Evolutionary conservation across 2,329 filamentous ascomycete genomes (phyloP).

Genomic region (Epichloe brachyelytri): DNA sequence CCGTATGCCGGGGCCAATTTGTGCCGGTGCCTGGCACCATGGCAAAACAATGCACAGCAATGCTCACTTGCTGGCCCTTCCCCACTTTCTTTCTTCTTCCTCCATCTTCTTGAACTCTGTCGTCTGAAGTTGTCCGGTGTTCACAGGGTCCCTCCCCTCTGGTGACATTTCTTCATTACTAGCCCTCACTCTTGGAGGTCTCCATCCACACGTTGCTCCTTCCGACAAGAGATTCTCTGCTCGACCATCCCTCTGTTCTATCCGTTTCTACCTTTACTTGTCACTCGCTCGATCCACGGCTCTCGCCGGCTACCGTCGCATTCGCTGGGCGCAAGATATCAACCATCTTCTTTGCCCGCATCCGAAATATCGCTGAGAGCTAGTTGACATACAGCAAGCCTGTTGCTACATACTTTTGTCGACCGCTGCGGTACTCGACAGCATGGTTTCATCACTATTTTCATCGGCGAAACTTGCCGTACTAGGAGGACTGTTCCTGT

Average conservation of each 20-base stretch:
- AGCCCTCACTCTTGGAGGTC: not conserved
- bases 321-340: not conserved
- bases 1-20: too few relatives aligned
- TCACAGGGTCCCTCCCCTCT: not conserved
- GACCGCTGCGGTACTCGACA: not conserved
- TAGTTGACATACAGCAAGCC: not conserved
- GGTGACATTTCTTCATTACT: not conserved
- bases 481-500: not conserved
- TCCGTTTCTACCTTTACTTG: not conserved
- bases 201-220: not conserved
- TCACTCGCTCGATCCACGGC: not conserved
- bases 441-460: conserved; percentile 2
- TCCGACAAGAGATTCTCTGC: not conserved
- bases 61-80: not conserved
- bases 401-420: not conserved
- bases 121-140: not conserved
- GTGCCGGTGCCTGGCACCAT: too few relatives aligned
- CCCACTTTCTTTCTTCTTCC: not conserved
- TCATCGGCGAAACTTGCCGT: conserved; percentile 3
- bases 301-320: not conserved
- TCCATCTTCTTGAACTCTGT: not conserved
- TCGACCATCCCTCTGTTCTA: not conserved
- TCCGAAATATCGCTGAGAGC: not conserved
- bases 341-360: not conserved
- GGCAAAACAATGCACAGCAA: too few relatives aligned